Evolutionary conservation across 768 basidiomycete species (phyloP).

Genomic region (Grammothele lineata): DNA sequence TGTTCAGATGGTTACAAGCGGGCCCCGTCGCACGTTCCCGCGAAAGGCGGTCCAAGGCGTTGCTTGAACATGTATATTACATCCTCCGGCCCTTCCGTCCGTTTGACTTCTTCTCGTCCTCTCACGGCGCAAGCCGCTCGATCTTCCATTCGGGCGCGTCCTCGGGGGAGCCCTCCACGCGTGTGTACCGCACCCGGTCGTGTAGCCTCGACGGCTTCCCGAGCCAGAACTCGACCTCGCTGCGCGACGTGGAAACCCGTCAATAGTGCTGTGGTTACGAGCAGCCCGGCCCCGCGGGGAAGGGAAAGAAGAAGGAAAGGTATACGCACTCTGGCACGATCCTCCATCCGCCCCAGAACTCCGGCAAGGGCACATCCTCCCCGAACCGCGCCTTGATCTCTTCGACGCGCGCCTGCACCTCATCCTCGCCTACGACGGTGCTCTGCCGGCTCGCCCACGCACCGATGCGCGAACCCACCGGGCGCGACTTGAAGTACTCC

Average conservation of each 20-base stretch:
- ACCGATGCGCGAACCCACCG: conserved; percentile 79
- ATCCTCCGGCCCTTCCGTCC: too few species aligned
- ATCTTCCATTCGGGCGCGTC: conserved; percentile 67
- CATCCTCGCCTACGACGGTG: conserved; percentile 66
- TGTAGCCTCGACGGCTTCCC: conserved; percentile 94
- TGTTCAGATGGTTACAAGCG: too few species aligned
- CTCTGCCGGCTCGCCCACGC: conserved; percentile 96
- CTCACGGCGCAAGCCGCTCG: conserved; percentile 75
- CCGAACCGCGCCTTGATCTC: conserved; percentile 54
- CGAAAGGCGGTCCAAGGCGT: too few species aligned
- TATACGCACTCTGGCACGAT: conserved; percentile 77
- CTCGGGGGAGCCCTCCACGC: conserved; percentile 42
- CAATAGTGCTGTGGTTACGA: too few species aligned
- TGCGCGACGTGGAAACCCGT: conserved; percentile 25
- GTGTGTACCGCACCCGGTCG: conserved; percentile 79
- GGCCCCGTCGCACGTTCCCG: too few species aligned
- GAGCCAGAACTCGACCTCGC: conserved; percentile 97
- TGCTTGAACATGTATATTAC: too few species aligned
- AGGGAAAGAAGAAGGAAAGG: neutral
- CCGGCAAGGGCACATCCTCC: conserved; percentile 68
- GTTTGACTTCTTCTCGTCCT: too few species aligned
- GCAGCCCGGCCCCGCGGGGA: too few species aligned
- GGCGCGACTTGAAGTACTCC: conserved; percentile 79
- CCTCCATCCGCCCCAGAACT: conserved; percentile 97
- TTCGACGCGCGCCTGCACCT: conserved; percentile 58